A percentile compares a stretch with the other conserved stretches of the same genome.
Evolutionary conservation across 306 rosid genomes (phyloP).

Genomic region (Vicia villosa): DNA sequence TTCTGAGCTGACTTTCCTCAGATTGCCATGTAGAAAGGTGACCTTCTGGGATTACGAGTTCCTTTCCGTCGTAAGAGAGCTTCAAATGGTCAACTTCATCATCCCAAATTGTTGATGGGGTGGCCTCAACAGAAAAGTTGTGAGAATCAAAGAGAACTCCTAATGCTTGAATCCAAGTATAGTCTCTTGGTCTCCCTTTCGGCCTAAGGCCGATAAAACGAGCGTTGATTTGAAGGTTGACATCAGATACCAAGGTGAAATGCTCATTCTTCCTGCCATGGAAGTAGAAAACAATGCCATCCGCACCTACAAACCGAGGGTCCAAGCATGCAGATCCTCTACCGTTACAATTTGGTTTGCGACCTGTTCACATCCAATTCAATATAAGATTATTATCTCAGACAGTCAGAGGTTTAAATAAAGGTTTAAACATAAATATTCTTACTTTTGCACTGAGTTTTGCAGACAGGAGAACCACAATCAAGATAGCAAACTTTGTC

Average conservation of each 20-base stretch:
- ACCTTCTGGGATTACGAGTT: slow-evolving; percentile 54
- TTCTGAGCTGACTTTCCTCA: slow-evolving; percentile 39
- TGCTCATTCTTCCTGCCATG: slow-evolving; percentile 74
- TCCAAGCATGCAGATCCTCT: slow-evolving; percentile 86
- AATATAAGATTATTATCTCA: not conserved
- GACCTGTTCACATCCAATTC: slow-evolving; percentile 40
- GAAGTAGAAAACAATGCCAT: slow-evolving; percentile 83
- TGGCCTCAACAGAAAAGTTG: slow-evolving; percentile 66
- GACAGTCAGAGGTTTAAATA: too few species aligned
- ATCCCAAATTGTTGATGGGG: slow-evolving; percentile 56
- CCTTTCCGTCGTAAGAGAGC: slow-evolving; percentile 51
- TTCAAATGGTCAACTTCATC: slow-evolving; percentile 54
- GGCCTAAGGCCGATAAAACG: slow-evolving; percentile 81
- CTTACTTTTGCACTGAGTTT: slow-evolving; percentile 75
- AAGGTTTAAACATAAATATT: too few species aligned
- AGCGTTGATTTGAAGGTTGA: slow-evolving; percentile 69
- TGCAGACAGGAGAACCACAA: slow-evolving; percentile 69
- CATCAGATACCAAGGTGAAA: slow-evolving; percentile 69
- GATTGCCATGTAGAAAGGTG: slow-evolving; percentile 56
- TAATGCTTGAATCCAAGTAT: slow-evolving; percentile 85
- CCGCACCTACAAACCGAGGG: slow-evolving; percentile 84
- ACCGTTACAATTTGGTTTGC: slow-evolving; percentile 68
- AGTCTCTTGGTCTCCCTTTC: slow-evolving; percentile 56
- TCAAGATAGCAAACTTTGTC: slow-evolving; percentile 68
- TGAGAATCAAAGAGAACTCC: slow-evolving; percentile 62